A percentile compares a stretch with the other conserved stretches of the same genome.
Evolutionary conservation across 192 early-diverging fungal genomes (phyloP).

Genomic region (Coemansia biformis): DNA sequence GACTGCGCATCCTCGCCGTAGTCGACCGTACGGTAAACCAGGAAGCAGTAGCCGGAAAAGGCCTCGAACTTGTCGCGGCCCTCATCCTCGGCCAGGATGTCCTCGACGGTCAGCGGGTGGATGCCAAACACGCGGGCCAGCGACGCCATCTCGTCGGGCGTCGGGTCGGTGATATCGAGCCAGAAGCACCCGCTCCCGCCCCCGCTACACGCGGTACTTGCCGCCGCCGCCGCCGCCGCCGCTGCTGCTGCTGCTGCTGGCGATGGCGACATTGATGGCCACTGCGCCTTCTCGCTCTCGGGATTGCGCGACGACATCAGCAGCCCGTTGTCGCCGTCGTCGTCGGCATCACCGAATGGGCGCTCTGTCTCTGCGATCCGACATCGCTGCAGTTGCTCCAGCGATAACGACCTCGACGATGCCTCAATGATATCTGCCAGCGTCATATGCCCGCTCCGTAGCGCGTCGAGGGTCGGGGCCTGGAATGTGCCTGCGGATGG

Average conservation of each 20-base stretch:
- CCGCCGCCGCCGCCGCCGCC: neutral
- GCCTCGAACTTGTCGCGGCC: conserved; percentile 91
- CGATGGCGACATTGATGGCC: neutral
- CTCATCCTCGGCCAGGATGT: conserved; percentile 81
- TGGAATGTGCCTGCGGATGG: conserved; percentile 36
- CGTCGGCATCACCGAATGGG: neutral
- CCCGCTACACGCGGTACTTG: too few species aligned
- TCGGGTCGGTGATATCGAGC: conserved; percentile 67
- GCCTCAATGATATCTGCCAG: conserved; percentile 47
- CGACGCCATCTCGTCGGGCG: conserved; percentile 57
- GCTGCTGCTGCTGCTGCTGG: conserved; percentile 1
- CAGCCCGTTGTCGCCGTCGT: conserved; percentile 11
- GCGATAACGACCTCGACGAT: conserved; percentile 11
- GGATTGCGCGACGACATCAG: conserved; percentile 5
- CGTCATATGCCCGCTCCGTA: conserved; percentile 27
- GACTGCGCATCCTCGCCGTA: conserved; percentile 52
- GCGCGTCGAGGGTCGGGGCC: conserved; percentile 24
- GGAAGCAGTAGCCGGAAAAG: conserved; percentile 78
- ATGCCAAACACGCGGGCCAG: conserved; percentile 64
- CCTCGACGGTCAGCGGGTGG: conserved; percentile 81
- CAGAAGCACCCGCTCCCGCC: conserved; percentile 58
- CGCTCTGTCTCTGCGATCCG: conserved; percentile 11
- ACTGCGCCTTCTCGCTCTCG: neutral
- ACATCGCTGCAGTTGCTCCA: conserved; percentile 25
- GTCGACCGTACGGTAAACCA: conserved; percentile 75